Percentiles rank a stretch among this genome's conserved stretches.
phyloP scores from a whole-genome alignment of 345 rosid genomes.

The Eutrema japonicum region DNA sequence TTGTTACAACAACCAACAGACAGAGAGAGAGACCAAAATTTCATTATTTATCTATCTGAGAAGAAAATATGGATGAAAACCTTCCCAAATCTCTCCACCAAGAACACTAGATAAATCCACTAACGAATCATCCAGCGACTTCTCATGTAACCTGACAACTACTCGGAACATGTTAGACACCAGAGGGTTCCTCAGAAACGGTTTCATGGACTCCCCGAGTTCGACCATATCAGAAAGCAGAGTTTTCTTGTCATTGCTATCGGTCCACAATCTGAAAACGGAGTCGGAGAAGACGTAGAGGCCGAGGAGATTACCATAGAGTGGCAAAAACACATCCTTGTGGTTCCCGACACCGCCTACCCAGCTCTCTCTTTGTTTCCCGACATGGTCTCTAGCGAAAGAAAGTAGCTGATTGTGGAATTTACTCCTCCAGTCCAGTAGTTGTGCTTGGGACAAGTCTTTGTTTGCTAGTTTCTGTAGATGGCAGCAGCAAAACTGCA shows the following conservation, averaged over 20 bases:
- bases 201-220: conserved; percentile 60
- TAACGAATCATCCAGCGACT: conserved; percentile 35
- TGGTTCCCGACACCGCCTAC: conserved; percentile 87
- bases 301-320: conserved; percentile 83
- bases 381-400: conserved; percentile 55
- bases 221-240: conserved; percentile 51
- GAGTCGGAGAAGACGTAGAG: conserved; percentile 71
- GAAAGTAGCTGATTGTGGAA: conserved; percentile 59
- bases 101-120: conserved; percentile 33
- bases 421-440: conserved; percentile 63
- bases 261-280: conserved; percentile 48
- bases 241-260: conserved; percentile 40
- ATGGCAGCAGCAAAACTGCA: conserved; percentile 78
- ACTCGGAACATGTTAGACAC: conserved; percentile 62
- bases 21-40: not conserved
- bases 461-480: conserved; percentile 55
- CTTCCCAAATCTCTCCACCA: conserved; percentile 55
- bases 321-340: conserved; percentile 84
- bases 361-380: conserved; percentile 59
- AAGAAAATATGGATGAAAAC: conserved; percentile 87
- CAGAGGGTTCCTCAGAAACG: conserved; percentile 73
- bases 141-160: conserved; percentile 58
- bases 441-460: conserved; percentile 42
- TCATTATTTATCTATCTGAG: conserved; percentile 37
- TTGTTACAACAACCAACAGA: conserved; percentile 16